phyloP scores from a whole-genome alignment of 2,329 filamentous ascomycete genomes.

The Fusarium continuum region DNA sequence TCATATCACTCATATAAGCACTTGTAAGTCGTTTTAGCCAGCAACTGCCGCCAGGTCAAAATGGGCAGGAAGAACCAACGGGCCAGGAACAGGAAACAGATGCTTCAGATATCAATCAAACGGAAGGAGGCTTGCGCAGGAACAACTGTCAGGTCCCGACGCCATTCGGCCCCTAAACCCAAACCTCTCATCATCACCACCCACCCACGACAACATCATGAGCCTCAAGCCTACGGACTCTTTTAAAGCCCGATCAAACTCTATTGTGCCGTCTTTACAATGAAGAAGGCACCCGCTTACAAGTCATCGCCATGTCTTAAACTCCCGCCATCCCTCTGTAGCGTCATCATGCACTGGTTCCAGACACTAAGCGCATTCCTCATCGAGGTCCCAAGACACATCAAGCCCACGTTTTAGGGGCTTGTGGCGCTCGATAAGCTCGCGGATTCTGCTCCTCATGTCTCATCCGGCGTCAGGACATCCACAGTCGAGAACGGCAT shows the following conservation, averaged over 20 bases:
- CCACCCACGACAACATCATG: background rate
- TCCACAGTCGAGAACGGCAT: constrained; percentile 19
- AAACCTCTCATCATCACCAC: background rate
- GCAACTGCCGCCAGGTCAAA: background rate
- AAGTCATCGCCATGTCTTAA: constrained; percentile 4
- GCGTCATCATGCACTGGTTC: constrained; percentile 4
- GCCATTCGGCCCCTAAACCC: background rate
- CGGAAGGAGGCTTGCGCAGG: constrained; percentile 31
- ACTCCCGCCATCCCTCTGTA: constrained; percentile 5
- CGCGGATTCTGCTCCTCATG: background rate
- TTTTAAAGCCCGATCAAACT: background rate
- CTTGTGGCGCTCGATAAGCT: constrained; percentile 16
- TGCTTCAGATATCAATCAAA: constrained; percentile 4
- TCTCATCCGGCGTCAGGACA: constrained; percentile 13
- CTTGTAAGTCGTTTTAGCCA: background rate
- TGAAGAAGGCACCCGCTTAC: background rate
- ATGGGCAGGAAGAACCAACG: background rate
- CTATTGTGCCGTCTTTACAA: background rate
- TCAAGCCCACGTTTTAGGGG: constrained; percentile 32
- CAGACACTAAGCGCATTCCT: constrained; percentile 36
- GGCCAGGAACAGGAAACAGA: constrained; percentile 7
- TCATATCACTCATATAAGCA: no score
- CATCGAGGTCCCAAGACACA: constrained; percentile 19
- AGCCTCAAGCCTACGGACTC: background rate
- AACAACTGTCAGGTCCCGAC: constrained; percentile 16